Base-by-base conservation (phyloP, 2,329 filamentous ascomycete species). In the Acrocalymma vagum region DNA sequence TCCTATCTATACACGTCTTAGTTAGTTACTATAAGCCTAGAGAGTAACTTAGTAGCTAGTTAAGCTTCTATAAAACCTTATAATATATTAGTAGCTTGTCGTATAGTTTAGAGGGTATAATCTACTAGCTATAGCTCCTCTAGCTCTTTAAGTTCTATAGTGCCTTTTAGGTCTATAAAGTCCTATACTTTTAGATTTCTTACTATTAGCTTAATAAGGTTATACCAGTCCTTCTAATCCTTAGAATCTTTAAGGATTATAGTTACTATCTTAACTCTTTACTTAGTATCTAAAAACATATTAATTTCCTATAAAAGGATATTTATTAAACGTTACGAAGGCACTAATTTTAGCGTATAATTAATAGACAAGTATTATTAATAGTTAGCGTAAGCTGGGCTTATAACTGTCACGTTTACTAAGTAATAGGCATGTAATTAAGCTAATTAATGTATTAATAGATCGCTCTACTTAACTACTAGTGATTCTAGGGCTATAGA, bases 161-260 rank as follows among this genome's bases (percentile, higher is more conserved):
- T 9, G 27, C 14, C 15, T 15, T n/a, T 25, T 9, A 26, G 34
- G 34, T 21, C 24, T 4, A 29, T 26, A 14, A 29, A 14, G 4
- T 11, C 15, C 34, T 26, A 38, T 9, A 38, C 15, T 24, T 38
- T 14, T 22, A 29, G 18, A n/a, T 23, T 28, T 14, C 29, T n/a
- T n/a, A 26, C 34, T n/a, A 17, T 38, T 29, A 29, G 24, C 24
- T 29, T 28, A 20, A 16, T 24, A 11, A 38, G 24, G 18, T 29
- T 21, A 17, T 29, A 17, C 34, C 34, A 38, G 20, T 38, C 26
- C 11, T 28, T 23, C 32, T 23, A 35, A 23, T 35, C 32, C 23
- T 8, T 17, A 33, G 37, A 29, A 29, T 40, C 33, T 24, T 40
- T 17, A 16, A 40, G 37, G 29, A 40, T 40, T 6, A 40, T 29